A percentile compares a stretch with the other conserved stretches of the same genome.
Evolutionary conservation across 371 early-diverging fungal genomes (phyloP).

Genomic region (Smittium culicis): DNA sequence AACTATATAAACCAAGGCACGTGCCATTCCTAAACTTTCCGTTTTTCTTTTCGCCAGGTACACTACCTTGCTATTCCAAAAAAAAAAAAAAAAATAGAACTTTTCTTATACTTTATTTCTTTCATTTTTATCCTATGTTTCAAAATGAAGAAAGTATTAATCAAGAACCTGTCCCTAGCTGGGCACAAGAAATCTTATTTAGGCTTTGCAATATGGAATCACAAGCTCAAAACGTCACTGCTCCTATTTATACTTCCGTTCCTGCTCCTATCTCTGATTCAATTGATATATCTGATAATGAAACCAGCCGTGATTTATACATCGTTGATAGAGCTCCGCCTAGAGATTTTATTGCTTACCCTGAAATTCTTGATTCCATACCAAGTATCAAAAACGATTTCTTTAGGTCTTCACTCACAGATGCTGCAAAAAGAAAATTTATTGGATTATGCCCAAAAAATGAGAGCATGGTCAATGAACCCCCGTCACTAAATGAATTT

Average conservation of each 20-base stretch:
- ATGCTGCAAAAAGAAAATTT: not conserved
- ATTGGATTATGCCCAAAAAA: not conserved
- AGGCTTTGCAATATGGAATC: not conserved
- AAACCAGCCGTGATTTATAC: not conserved
- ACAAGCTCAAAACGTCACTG: not conserved
- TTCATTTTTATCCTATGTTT: not conserved
- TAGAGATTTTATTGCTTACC: slow-evolving; percentile 3
- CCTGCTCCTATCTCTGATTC: not conserved
- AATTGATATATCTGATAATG: not conserved
- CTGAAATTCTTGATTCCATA: not conserved
- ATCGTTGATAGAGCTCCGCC: not conserved
- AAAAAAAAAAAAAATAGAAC: too few species aligned
- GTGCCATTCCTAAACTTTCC: not conserved
- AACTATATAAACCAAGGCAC: too few species aligned
- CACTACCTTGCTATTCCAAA: not conserved
- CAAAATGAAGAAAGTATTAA: not conserved
- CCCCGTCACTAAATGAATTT: not conserved
- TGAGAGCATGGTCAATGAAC: not conserved
- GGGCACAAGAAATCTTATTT: not conserved
- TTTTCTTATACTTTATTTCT: too few species aligned
- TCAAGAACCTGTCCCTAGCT: not conserved
- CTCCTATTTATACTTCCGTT: too few species aligned
- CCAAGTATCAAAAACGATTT: not conserved
- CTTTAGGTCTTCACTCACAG: not conserved
- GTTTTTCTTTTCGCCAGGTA: not conserved